A percentile compares a stretch with the other conserved stretches of the same genome.
phyloP scores from a whole-genome alignment of 2,329 filamentous ascomycete genomes.

The Botryotinia narcissicola region DNA sequence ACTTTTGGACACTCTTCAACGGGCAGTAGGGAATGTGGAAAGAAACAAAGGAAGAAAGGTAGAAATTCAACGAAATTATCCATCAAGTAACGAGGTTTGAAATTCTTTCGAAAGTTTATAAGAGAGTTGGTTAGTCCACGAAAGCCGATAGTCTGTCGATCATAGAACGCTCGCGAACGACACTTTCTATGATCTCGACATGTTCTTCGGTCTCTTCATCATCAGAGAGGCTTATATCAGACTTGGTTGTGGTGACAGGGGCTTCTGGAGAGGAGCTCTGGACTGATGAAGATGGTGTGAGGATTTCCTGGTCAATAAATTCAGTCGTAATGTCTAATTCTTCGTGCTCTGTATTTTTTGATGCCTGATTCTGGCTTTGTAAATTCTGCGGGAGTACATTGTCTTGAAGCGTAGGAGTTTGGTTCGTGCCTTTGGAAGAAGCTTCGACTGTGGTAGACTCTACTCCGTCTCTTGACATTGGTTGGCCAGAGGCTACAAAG shows the following conservation, averaged over 20 bases:
- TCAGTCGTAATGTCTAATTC: neutral
- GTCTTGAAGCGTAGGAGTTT: neutral
- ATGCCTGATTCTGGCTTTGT: neutral
- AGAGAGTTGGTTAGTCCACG: neutral
- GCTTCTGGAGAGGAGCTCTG: neutral
- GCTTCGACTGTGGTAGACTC: neutral
- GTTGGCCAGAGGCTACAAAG: neutral
- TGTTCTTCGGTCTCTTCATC: conserved; percentile 4
- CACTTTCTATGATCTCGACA: neutral
- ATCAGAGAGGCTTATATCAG: neutral
- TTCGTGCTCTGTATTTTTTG: neutral
- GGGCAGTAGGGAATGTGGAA: neutral
- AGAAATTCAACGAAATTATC: neutral
- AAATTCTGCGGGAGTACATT: neutral
- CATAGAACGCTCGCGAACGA: neutral
- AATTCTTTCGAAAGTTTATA: neutral
- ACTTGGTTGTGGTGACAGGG: neutral
- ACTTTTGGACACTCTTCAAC: neutral
- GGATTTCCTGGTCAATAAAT: neutral
- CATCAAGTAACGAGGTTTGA: neutral
- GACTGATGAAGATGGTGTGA: neutral
- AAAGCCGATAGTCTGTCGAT: conserved; percentile 8
- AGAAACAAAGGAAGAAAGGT: neutral
- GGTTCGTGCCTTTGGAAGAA: neutral
- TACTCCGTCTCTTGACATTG: neutral